Evolutionary conservation across 2,329 filamentous ascomycete species (phyloP), one percentile per base, ranked within the genome.

Genomic region (Hypoxylon sp.): DNA sequence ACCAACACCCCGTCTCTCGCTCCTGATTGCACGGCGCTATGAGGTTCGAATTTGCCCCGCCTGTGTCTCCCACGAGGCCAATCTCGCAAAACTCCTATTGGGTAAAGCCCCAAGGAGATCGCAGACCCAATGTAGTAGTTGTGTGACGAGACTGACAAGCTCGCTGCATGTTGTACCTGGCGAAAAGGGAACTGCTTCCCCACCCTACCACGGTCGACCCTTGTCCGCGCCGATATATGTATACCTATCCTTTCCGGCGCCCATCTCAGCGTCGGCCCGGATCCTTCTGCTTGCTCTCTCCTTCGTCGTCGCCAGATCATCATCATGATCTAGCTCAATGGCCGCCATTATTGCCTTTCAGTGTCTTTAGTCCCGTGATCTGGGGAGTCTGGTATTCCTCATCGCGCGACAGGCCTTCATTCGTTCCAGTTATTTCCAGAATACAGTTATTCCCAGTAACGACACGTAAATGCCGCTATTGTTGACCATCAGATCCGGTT

Each of bases 371-470:
- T 75, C 65, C 62, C 59, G 65, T 73, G 75, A 73, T 75, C 75
- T 71, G 76, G 75, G 77, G 79, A 71, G 73, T 79, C 77, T 76
- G 79, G 77, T 69, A 79, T 80, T 80, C 76, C 79, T 79, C 68
- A 63, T 68, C 66, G 62, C 61, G 62, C 61, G 56, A 70, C 62
- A 52, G 65, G 60, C 29, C 56, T 68, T 65, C 70, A 60, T 63
- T 73, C 68, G 62, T 64, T 70, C 63, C 51, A 54, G 66, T 65
- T 65, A 51, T 53, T 62, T 48, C 42, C 35, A 37, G 24, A 46
- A 51, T 65, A 68, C 42, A 62, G 31, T 48, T 29, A 58, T 32
- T 42, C 44, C 35, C 19, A 32, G 51, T 51, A 50, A 48, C 55
- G 44, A 52, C 53, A 56, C 42, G 55, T 62, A 55, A 68, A 67